These are phyloP conservation scores for Collybia sordida DNA, from an alignment of 768 basidiomycete genomes.

Conservation along the genomic window DNA sequence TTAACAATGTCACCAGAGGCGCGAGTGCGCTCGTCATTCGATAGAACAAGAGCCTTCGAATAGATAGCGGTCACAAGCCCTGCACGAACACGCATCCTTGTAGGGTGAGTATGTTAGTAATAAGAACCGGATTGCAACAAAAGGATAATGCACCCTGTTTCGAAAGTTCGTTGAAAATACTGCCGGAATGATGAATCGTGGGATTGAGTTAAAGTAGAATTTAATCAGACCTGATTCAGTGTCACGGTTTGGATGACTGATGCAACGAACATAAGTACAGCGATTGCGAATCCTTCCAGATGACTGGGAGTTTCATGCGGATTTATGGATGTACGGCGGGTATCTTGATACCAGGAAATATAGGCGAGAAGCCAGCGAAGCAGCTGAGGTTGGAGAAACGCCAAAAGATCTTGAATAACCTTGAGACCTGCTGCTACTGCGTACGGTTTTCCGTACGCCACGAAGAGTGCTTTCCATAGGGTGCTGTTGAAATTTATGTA, in stretches of 20 bases:
- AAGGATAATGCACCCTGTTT: slow-evolving; percentile 52
- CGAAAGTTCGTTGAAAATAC: slow-evolving; percentile 85
- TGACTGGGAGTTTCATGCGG: slow-evolving; percentile 28
- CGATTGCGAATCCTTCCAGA: slow-evolving; percentile 75
- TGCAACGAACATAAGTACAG: slow-evolving; percentile 75
- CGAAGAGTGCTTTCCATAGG: slow-evolving; percentile 71
- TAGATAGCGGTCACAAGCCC: slow-evolving; percentile 88
- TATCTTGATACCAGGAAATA: slow-evolving; percentile 73
- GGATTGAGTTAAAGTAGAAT: not conserved
- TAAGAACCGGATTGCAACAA: not conserved
- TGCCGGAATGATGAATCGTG: slow-evolving; percentile 23
- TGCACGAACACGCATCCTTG: slow-evolving; percentile 87
- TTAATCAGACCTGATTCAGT: slow-evolving; percentile 66
- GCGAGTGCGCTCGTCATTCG: slow-evolving; percentile 79
- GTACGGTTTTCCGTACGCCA: slow-evolving; percentile 81
- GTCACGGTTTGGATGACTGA: slow-evolving; percentile 78
- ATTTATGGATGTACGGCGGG: slow-evolving; percentile 33
- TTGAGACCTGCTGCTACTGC: slow-evolving; percentile 63
- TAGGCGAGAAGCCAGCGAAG: slow-evolving; percentile 78
- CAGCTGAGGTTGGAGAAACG: slow-evolving; percentile 86
- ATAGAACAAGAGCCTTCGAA: slow-evolving; percentile 80
- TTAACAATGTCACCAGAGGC: slow-evolving; percentile 94
- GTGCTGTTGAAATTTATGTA: slow-evolving; percentile 36
- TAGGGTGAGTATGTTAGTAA: not conserved
- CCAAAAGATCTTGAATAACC: slow-evolving; percentile 74